phyloP scores from a whole-genome alignment of 139 green algal genomes.

The Mychonastes homosphaera region DNA sequence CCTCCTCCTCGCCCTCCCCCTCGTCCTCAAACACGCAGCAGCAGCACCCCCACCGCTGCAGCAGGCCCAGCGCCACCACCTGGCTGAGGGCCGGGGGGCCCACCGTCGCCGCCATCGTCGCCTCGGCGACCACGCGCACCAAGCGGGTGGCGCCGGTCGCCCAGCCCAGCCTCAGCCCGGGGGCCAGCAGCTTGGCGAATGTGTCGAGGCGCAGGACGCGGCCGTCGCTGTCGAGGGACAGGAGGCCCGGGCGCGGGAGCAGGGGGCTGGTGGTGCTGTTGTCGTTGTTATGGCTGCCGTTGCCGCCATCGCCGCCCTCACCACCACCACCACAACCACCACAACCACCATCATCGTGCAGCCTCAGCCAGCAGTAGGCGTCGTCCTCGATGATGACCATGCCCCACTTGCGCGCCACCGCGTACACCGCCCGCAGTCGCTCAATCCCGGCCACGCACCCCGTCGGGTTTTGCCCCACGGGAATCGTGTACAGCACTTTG shows the following conservation, averaged over 20 bases:
- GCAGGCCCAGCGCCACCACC: too few relatives aligned
- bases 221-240: constrained; percentile 52
- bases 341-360: neutral
- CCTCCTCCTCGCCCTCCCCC: constrained; percentile 18
- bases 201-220: constrained; percentile 67
- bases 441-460: constrained; percentile 31
- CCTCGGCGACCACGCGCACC: constrained; percentile 32
- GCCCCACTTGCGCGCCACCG: constrained; percentile 35
- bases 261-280: neutral
- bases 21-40: constrained; percentile 20
- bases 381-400: constrained; percentile 78
- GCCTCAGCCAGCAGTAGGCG: constrained; percentile 72
- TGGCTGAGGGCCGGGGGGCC: constrained; percentile 28
- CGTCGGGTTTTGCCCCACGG: constrained; percentile 65
- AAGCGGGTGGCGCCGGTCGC: constrained; percentile 34
- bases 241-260: constrained; percentile 23
- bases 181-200: constrained; percentile 59
- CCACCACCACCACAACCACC: neutral
- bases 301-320: neutral
- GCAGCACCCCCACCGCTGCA: too few relatives aligned
- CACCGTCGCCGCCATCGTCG: constrained; percentile 19
- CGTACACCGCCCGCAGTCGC: constrained; percentile 50
- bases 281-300: neutral
- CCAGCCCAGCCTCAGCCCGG: constrained; percentile 63
- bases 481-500: constrained; percentile 59